A percentile compares a stretch with the other conserved stretches of the same genome.
phyloP scores from a whole-genome alignment of 306 rosid genomes.

The Trichosanthes cucumerina region DNA sequence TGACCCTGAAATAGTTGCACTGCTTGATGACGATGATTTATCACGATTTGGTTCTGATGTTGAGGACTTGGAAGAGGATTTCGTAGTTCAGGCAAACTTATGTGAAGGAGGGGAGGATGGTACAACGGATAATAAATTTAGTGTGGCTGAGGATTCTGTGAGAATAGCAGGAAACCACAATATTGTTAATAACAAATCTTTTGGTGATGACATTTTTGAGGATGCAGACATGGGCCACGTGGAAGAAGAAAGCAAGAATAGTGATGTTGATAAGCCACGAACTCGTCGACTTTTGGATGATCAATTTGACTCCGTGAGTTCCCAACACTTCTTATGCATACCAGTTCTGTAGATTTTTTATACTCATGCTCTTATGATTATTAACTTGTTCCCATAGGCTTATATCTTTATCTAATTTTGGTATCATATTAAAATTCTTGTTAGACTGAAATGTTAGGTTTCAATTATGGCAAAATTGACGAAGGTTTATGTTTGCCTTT shows the following conservation, averaged over 20 bases:
- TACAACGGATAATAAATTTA: background rate
- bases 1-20: constrained; percentile 79
- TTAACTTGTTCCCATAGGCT: background rate
- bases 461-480: background rate
- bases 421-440: background rate
- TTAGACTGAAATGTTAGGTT: background rate
- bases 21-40: constrained; percentile 66
- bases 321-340: background rate
- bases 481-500: background rate
- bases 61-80: constrained; percentile 93
- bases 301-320: constrained; percentile 75
- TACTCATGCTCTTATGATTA: background rate
- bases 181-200: constrained; percentile 1
- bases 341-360: background rate
- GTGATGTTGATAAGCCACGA: constrained; percentile 39
- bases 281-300: constrained; percentile 61
- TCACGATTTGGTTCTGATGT: constrained; percentile 74
- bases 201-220: constrained; percentile 15
- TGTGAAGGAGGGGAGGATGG: constrained; percentile 25
- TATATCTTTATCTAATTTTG: background rate
- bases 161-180: background rate
- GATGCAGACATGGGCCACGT: constrained; percentile 6
- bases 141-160: constrained; percentile 15
- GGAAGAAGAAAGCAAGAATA: constrained; percentile 2
- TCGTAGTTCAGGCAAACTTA: constrained; percentile 65